Evolutionary conservation across 768 basidiomycete genomes (phyloP).

Genomic region (Suillus fuscotomentosus): DNA sequence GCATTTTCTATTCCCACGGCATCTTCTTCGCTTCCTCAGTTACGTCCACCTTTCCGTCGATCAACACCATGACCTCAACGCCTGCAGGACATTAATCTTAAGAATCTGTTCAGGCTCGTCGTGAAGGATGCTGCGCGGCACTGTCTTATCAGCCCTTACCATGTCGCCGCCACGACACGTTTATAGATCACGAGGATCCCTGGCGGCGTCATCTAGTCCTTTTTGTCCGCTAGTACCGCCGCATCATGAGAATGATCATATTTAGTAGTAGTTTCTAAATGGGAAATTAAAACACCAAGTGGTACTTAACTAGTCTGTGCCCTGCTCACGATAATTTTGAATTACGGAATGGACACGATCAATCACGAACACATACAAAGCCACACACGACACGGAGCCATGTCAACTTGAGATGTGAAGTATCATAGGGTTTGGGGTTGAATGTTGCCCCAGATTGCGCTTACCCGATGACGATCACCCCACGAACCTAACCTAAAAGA

Average conservation of each 20-base stretch:
- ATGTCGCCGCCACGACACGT: background rate
- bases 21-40: background rate
- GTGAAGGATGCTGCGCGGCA: background rate
- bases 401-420: background rate
- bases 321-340: background rate
- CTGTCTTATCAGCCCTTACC: background rate
- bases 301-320: background rate
- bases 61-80: background rate
- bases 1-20: background rate
- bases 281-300: background rate
- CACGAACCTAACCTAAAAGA: slow-evolving; percentile 3
- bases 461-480: background rate
- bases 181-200: background rate
- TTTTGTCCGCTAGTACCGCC: background rate
- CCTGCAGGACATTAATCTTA: background rate
- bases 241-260: background rate
- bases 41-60: background rate
- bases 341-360: background rate
- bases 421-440: background rate
- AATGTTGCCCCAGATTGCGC: background rate
- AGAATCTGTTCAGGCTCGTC: background rate
- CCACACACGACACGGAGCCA: background rate
- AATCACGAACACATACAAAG: background rate
- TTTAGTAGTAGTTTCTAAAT: background rate
- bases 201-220: background rate